Conservation (phyloP, 192 early-diverging fungal genomes). For the Backusella mclennaniae region DNA sequence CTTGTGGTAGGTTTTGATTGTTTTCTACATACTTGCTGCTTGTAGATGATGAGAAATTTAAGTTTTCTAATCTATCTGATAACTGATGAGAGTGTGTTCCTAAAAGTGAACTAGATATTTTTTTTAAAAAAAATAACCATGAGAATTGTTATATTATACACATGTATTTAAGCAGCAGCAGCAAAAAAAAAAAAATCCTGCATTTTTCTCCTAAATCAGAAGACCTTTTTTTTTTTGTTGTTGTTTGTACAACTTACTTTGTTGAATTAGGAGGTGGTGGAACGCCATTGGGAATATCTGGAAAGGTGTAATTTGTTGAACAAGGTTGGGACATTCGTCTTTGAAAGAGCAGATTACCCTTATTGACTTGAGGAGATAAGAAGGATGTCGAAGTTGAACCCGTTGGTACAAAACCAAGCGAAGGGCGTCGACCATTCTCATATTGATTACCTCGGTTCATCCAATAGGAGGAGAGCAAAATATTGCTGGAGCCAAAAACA, state of each 20-base stretch:
- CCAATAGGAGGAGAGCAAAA: neutral
- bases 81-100: neutral
- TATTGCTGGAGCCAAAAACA: neutral
- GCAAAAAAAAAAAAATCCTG: neutral
- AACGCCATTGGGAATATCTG: conserved; percentile 11
- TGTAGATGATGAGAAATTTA: neutral
- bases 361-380: neutral
- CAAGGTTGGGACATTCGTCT: conserved; percentile 13
- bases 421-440: neutral
- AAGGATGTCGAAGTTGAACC: conserved; percentile 47
- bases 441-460: neutral
- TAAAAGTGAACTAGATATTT: neutral
- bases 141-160: neutral
- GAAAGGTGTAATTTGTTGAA: neutral
- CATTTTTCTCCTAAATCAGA: conserved; percentile 7
- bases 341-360: neutral
- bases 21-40: neutral
- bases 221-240: neutral
- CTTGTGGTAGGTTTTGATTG: neutral
- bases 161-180: neutral
- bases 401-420: neutral
- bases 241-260: conserved; percentile 6
- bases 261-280: neutral
- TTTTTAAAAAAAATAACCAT: neutral
- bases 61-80: conserved; percentile 4